phyloP scores from a whole-genome alignment of 1,284 basidiomycete species.

The Tylopilus orsonianus region DNA sequence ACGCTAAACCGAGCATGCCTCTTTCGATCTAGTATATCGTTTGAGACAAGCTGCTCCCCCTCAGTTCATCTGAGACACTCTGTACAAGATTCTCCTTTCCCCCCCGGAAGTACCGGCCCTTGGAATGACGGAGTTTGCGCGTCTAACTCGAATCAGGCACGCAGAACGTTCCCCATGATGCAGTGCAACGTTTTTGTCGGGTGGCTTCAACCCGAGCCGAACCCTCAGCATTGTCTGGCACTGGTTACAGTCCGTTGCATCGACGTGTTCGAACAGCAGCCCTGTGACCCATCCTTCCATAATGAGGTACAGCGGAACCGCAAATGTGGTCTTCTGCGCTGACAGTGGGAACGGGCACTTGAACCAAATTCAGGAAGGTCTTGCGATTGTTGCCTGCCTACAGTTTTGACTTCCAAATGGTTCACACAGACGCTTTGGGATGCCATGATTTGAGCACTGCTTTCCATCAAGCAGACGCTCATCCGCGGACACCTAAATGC shows the following conservation, averaged over 20 bases:
- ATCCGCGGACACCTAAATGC: not conserved
- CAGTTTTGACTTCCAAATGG: too few species aligned
- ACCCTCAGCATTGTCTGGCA: not conserved
- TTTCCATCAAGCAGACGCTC: not conserved
- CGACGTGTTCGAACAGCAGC: too few species aligned
- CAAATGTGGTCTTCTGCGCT: not conserved
- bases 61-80: slow-evolving; percentile 2
- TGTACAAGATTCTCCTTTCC: not conserved
- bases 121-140: not conserved
- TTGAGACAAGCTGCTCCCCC: slow-evolving; percentile 8
- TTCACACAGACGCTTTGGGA: too few species aligned
- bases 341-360: not conserved
- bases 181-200: slow-evolving; percentile 5
- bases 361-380: not conserved
- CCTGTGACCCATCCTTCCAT: too few species aligned
- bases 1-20: not conserved
- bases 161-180: slow-evolving; percentile 1
- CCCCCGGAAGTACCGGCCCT: not conserved
- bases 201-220: not conserved
- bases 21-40: slow-evolving; percentile 3
- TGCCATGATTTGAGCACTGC: too few species aligned
- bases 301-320: not conserved
- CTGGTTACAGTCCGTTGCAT: too few species aligned
- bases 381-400: not conserved
- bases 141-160: not conserved